Evolutionary conservation across 306 rosid genomes (phyloP), one percentile per base, ranked within the genome.

Genomic region (Crotalaria pallida): DNA sequence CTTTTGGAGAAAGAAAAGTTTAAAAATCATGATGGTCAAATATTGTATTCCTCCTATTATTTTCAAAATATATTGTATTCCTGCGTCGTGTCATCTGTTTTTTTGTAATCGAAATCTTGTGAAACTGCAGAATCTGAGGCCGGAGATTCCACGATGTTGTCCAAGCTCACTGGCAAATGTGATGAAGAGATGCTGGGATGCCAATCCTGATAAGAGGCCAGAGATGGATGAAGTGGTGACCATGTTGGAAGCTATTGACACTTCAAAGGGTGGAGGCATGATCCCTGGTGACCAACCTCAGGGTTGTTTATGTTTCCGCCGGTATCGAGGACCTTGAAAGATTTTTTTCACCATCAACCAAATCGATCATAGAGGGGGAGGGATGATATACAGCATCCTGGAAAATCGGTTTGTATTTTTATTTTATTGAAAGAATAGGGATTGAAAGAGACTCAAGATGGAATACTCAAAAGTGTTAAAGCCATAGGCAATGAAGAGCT

Each of bases 111-210:
- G 50, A 63, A 55, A 38, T 63, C 41, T 72, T n/a, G 34, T 77
- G 58, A 69, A 73, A 84, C 75, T 72, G 61, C 95, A 94, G 99
- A 94, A 94, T 79, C 86, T 94, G 74, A 87, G 98, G 88, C 98
- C 98, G 0, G 98, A 94, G 82, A 88, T 94, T 71, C 98, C 98
- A 11, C 88, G 97, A 4, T 94, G 98, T 86, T 94, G 98, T 83
- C 97, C 98, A n/a, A 91, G 98, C 64, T 77, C 96, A 9, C 90
- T 94, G 29, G 91, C 99, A 53, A 94, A 90, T 71, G 99, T 94
- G 78, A 94, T 94, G 99, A 94, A 91, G 84, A 90, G 99, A 75
- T 94, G 99, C 78, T 94, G 99, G 99, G 98, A 94, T 58, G 96
- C 97, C 0, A 94, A 90, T 82, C 96, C 97, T 0, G 97, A 94